Conservation (phyloP, 2,329 filamentous ascomycete species). For the Dendryphion nanum region DNA sequence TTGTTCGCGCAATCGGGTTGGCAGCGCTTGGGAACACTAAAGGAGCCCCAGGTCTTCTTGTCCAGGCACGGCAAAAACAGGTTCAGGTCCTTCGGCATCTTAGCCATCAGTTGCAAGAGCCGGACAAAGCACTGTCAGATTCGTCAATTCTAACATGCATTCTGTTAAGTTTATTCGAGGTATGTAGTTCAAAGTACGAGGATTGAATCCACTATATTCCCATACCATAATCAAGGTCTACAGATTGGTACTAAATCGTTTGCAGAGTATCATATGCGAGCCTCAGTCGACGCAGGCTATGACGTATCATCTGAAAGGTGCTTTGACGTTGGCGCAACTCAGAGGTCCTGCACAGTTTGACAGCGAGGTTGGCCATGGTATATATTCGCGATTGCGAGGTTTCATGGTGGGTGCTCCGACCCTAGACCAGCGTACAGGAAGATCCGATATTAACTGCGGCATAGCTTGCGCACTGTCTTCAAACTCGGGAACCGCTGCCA, state of each 20-base stretch:
- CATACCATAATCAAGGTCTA: not conserved
- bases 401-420: slow-evolving; percentile 7
- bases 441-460: too few relatives aligned
- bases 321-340: slow-evolving; percentile 8
- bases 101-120: slow-evolving; percentile 13
- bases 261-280: slow-evolving; percentile 9
- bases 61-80: slow-evolving; percentile 12
- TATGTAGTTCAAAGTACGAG: not conserved
- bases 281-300: slow-evolving; percentile 7
- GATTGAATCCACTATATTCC: not conserved
- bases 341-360: slow-evolving; percentile 10
- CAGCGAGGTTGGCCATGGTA: slow-evolving; percentile 7
- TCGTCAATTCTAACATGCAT: slow-evolving; percentile 15
- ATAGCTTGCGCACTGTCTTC: slow-evolving; percentile 11
- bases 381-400: slow-evolving; percentile 12
- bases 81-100: slow-evolving; percentile 11
- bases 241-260: slow-evolving; percentile 1
- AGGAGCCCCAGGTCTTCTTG: slow-evolving; percentile 9
- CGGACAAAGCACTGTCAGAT: slow-evolving; percentile 9
- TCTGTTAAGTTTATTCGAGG: slow-evolving; percentile 15
- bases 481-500: slow-evolving; percentile 10
- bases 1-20: slow-evolving; percentile 13
- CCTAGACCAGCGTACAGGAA: too few relatives aligned
- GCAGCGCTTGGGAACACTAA: slow-evolving; percentile 13
- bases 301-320: slow-evolving; percentile 14